Evolutionary conservation across 495 filamentous ascomycete species (phyloP), one percentile per base, ranked within the genome.

Genomic region (Copromyces sp.): DNA sequence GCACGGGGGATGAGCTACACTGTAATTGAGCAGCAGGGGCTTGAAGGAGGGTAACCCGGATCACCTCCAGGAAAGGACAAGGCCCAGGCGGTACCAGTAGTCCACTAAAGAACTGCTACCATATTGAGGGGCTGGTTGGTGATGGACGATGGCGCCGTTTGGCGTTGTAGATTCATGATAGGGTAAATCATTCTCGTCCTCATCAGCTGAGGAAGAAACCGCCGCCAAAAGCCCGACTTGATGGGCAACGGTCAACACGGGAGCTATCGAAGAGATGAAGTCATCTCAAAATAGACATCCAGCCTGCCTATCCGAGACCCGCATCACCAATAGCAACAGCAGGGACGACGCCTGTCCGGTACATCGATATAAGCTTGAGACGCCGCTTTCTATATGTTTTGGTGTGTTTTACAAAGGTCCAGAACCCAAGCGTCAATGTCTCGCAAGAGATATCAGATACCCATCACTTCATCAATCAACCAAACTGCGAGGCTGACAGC

Each of bases 1-100:
- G 77, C 78, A 81, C 82, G 80, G 82, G 80, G 77, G 80, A 76
- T 74, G 72, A 73, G 47, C 39, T 32, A 35, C 53, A 61, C 53
- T 61, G 29, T 35, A 59, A 59, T 6, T 59, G 20, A 59, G 47
- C 47, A 11, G 20, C 47, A 29, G 47, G 47, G 47, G 12, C 12
- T 32, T 7, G 24, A 35, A 61, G 12, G 53, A 61, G 12, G 24
- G 53, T 24, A 61, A 35, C 53, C 29, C 53, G 0, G 24, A 61
- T 61, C 53, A 61, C 11, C 24, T 61, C 12, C 29, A 61, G 14
- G 32, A 65, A 65, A 12, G 29, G 29, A 65, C 29, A 65, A 65
- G 53, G 53, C 53, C 14, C 53, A 65, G 53, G 53, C 53, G 29
- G 53, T 35, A 17, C 53, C 14, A 65, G 14, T 32, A 65, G 29